Percentiles rank a stretch among this genome's conserved stretches.
Evolutionary conservation across 2,329 filamentous ascomycete genomes (phyloP).

Genomic region (Cladobotryum mycophilum): DNA sequence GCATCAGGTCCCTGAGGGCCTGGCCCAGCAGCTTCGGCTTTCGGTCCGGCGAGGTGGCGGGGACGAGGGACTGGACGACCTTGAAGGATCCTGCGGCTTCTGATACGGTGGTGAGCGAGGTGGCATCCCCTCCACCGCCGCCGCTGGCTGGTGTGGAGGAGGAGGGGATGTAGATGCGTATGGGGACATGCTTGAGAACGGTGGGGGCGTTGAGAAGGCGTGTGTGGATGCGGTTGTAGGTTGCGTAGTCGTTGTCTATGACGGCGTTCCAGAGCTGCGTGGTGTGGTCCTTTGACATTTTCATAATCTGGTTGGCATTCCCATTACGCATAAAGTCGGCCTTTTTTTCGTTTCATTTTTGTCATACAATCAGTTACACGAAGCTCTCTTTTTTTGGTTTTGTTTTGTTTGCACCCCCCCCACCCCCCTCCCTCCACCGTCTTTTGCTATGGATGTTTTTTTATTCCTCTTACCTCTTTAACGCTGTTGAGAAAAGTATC

Average conservation of each 20-base stretch:
- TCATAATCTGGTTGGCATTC: constrained; percentile 85
- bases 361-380: too few relatives aligned
- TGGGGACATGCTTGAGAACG: constrained; percentile 73
- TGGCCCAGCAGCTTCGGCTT: constrained; percentile 58
- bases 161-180: constrained; percentile 78
- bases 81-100: constrained; percentile 50
- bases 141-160: constrained; percentile 53
- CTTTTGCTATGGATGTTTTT: too few relatives aligned
- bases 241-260: constrained; percentile 64
- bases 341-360: constrained; percentile 14
- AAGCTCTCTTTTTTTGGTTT: too few relatives aligned
- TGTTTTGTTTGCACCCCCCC: constrained; percentile 18
- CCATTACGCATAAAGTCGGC: constrained; percentile 86
- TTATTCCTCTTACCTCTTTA: too few relatives aligned
- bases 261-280: constrained; percentile 78
- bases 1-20: constrained; percentile 68
- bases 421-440: too few relatives aligned
- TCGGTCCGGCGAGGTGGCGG: constrained; percentile 35
- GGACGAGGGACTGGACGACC: constrained; percentile 69
- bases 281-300: constrained; percentile 75
- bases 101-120: constrained; percentile 22
- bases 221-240: constrained; percentile 68
- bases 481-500: constrained; percentile 60
- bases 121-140: constrained; percentile 16
- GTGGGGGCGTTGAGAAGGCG: constrained; percentile 71